Evolutionary conservation across 305 asterid species (phyloP).

Genomic region (Caryopteris hybrid): DNA sequence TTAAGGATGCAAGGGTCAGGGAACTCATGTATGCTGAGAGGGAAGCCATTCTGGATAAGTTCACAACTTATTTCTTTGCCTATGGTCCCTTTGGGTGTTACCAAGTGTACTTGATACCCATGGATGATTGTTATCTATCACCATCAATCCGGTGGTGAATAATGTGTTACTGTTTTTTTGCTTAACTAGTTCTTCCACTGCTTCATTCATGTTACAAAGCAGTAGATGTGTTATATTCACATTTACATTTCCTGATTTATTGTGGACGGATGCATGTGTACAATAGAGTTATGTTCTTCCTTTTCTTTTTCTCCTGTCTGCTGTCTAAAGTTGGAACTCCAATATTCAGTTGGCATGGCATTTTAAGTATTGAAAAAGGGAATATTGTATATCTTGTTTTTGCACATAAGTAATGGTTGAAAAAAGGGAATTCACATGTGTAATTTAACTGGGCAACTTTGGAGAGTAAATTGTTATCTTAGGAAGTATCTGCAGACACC

Average conservation of each 20-base stretch:
- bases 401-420: too few species aligned
- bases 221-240: constrained; percentile 8
- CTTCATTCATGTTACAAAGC: constrained; percentile 11
- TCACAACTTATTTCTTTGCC: constrained; percentile 23
- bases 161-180: neutral
- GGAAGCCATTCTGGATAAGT: constrained; percentile 92
- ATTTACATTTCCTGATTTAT: neutral
- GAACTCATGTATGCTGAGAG: constrained; percentile 99
- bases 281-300: neutral
- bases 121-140: neutral
- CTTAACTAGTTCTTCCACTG: neutral
- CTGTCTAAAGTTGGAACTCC: constrained; percentile 4
- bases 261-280: constrained; percentile 6
- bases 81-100: constrained; percentile 10
- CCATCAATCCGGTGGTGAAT: constrained; percentile 3
- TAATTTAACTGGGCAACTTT: too few species aligned
- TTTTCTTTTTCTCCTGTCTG: neutral
- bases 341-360: constrained; percentile 63
- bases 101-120: neutral
- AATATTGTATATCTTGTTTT: too few species aligned
- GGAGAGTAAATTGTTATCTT: too few species aligned
- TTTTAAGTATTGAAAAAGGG: too few species aligned
- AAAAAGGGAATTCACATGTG: too few species aligned
- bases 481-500: too few species aligned
- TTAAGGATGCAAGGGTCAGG: constrained; percentile 90